Percentiles rank a stretch among this genome's conserved stretches.
phyloP scores from a whole-genome alignment of 106 monocot species.

The Acorus gramineus region DNA sequence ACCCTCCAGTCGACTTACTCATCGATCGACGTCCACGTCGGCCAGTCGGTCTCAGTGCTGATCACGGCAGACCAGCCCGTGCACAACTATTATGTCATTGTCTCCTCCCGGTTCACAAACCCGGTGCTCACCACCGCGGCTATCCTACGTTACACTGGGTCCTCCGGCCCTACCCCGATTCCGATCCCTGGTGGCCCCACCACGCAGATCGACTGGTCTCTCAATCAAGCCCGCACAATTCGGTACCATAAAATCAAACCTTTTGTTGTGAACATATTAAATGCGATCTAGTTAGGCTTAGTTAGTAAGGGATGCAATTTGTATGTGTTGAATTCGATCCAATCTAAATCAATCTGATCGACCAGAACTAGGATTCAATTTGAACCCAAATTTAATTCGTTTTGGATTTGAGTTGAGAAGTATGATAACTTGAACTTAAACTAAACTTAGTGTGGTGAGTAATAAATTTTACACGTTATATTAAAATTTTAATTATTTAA shows the following conservation, averaged over 20 bases:
- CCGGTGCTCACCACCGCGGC: slow-evolving; percentile 3
- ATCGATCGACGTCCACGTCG: slow-evolving; percentile 14
- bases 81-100: slow-evolving; percentile 9
- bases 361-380: too few species aligned
- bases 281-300: too few species aligned
- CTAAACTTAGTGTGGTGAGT: too few species aligned
- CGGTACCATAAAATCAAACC: neutral
- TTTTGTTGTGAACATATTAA: too few species aligned
- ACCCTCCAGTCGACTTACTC: slow-evolving; percentile 13
- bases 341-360: too few species aligned
- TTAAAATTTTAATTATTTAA: too few species aligned
- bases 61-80: slow-evolving; percentile 15
- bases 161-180: neutral
- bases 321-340: too few species aligned
- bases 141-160: slow-evolving; percentile 13
- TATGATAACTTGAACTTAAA: too few species aligned
- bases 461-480: too few species aligned
- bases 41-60: slow-evolving; percentile 16
- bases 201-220: slow-evolving; percentile 8
- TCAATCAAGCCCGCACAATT: slow-evolving; percentile 17
- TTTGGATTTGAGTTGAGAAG: too few species aligned
- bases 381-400: too few species aligned
- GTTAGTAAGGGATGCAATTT: too few species aligned
- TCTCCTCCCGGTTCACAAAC: slow-evolving; percentile 9
- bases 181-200: slow-evolving; percentile 10